phyloP scores from a whole-genome alignment of 305 asterid species.

The Fraxinus baroniana region DNA sequence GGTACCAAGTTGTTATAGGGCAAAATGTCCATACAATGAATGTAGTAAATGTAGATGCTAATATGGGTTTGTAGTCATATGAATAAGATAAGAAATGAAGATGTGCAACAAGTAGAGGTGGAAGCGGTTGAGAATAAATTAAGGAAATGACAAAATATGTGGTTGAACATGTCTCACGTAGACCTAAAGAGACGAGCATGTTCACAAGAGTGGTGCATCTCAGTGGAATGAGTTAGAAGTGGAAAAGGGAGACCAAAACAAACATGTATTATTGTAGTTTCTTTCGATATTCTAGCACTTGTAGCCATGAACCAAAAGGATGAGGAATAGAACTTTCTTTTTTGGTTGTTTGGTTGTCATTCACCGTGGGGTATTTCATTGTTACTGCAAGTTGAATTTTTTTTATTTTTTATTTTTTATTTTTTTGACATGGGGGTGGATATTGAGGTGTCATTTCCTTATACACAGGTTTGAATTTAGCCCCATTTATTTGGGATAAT shows the following conservation, averaged over 20 bases:
- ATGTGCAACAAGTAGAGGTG: background rate
- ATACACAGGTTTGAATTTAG: background rate
- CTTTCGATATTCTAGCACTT: background rate
- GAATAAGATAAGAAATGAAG: background rate
- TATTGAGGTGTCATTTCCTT: background rate
- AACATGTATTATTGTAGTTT: background rate
- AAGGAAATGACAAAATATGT: background rate
- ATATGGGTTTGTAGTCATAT: background rate
- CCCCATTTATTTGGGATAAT: background rate
- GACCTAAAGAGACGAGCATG: background rate
- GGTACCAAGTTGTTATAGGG: background rate
- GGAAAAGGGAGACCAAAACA: background rate
- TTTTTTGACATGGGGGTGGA: background rate
- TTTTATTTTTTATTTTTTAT: background rate
- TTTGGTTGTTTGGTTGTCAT: background rate
- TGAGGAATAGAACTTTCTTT: background rate
- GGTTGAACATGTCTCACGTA: background rate
- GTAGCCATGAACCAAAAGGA: background rate
- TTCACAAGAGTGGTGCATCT: background rate
- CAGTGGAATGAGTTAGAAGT: background rate
- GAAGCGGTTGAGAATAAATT: background rate
- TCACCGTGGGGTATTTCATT: background rate
- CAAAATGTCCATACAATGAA: background rate
- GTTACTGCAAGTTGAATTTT: background rate
- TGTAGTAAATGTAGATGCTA: no score